Base-by-base conservation (phyloP, 2,329 filamentous ascomycete species). In the Ophiosphaerella narmari region DNA sequence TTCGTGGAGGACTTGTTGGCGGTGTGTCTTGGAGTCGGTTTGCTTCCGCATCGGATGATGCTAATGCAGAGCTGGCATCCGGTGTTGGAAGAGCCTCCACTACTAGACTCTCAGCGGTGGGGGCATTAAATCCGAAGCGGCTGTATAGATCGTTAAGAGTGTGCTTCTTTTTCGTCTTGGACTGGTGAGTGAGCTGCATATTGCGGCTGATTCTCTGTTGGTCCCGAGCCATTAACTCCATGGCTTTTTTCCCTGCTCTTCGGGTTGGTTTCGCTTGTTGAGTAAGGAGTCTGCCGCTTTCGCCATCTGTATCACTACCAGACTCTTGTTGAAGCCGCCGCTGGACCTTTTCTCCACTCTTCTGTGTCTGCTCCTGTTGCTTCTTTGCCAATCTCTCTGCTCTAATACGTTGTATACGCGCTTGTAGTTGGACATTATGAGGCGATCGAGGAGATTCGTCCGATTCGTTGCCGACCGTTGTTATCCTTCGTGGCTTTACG, bases 221-320 rank as follows among this genome's bases (percentile, higher is more conserved):
- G 74, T 99, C 94, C 7, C 91, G 85, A 63, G 89, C 88, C 88
- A 99, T 97, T 61, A 97, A 93, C 68, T 97, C 90, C 36, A 97
- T 72, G 0, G 94, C 94, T 75, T 91, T 97, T 77, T 93, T 97
- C 77, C 92, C 93, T 0, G 94, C 92, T 70, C 94, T 96, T 11
- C 94, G 84, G 8, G 84, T 82, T 5, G 91, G 87, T 4, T 87
- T 85, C 23, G 82, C 79, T 34, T 82, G 78, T 66, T 92, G 89
- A 0, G 88, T 89, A 38, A 94, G 65, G 38, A 67, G 67, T 43
- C 69, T 66, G 21, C 70, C 71, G 23, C 59, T 65, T 43, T 72
- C 85, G 31, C 85, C 85, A 50, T 88, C 85, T 2, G 82, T 80
- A 33, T 84, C 82, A 38, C 67, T 72, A 8, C 63, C 63, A 3